Evolutionary conservation across 176 grass and related monocot genomes (phyloP), one percentile per base, ranked within the genome.

Genomic region (Chloris gayana): DNA sequence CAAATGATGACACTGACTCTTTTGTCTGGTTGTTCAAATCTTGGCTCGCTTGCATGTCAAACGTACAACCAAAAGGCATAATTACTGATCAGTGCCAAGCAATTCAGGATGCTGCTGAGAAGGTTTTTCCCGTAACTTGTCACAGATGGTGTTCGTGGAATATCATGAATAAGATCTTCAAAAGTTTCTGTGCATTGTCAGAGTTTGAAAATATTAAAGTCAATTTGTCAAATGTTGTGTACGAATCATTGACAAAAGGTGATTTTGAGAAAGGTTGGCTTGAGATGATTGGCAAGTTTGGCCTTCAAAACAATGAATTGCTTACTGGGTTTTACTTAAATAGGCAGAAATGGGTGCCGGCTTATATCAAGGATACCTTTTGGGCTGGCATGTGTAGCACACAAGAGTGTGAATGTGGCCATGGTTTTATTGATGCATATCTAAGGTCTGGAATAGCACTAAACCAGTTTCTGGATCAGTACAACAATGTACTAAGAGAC

Each of bases 361-460:
- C 57, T 38, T 79, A 67, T 74, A 29, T 76, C 26, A 82, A 87
- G 62, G 72, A 64, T 27, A 64, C 51, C 49, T 87, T 82, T 56
- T 87, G 85, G 72, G 85, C 79, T 38, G 85, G 72, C 49, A 76
- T 87, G 64, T 76, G 41, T 60, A 75, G 58, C 14, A 70, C 64
- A 63, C 27, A 63, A 31, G 60, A 63, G 60, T 63, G 26, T 17
- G 5, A 31, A 31, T 31, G 27, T 31, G 60, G 14, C 27, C 3
- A 63, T 63, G 11, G 11, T 63, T 63, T 63, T 14, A 31, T 63
- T 17, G 27, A 63, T 31, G 60, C 13, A 31, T 63, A 31, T 63
- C 3, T 63, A 3, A 15, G 27, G 4, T 29, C 60, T 32, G 60
- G 27, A 15, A 63, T 31, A 6, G 32, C 60, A 63, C 14, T 63